Evolutionary conservation across 2,329 filamentous ascomycete genomes (phyloP).

Genomic region (Fusarium equiseti): DNA sequence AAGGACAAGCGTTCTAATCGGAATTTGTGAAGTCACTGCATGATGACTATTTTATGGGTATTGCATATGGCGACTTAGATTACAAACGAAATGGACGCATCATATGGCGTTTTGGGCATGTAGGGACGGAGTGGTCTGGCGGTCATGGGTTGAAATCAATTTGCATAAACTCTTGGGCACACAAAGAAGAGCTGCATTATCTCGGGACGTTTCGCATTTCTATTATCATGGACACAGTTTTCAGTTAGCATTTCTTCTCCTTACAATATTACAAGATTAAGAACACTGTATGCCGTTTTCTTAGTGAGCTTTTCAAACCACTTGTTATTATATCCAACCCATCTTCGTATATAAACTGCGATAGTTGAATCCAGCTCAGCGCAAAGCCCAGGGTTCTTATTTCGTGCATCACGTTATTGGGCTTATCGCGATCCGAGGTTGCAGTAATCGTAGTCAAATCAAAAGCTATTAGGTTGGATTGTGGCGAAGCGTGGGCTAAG

Average conservation of each 20-base stretch:
- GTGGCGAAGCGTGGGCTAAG: constrained; percentile 17
- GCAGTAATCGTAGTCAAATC: not conserved
- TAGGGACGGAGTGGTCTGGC: constrained; percentile 22
- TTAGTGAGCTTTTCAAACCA: not conserved
- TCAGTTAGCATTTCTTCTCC: constrained; percentile 2
- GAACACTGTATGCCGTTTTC: not conserved
- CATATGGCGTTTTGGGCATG: constrained; percentile 38
- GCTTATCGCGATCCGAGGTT: not conserved
- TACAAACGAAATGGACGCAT: constrained; percentile 30
- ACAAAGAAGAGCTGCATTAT: constrained; percentile 26
- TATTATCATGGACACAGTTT: constrained; percentile 23
- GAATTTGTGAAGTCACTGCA: not conserved
- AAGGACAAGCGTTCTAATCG: constrained; percentile 54
- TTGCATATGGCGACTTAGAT: constrained; percentile 25
- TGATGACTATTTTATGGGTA: constrained; percentile 14
- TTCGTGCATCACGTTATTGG: not conserved
- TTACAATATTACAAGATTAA: not conserved
- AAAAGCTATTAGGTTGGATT: constrained; percentile 8
- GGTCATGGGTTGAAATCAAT: constrained; percentile 21
- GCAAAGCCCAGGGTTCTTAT: not conserved
- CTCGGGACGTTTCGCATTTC: constrained; percentile 6
- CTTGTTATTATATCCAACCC: not conserved
- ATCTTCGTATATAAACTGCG: not conserved
- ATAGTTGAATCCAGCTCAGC: not conserved
- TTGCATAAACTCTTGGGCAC: constrained; percentile 34